These are phyloP conservation scores for Leishmania lainsoni DNA, from an alignment of 208 protist species.

Conservation along the genomic window DNA sequence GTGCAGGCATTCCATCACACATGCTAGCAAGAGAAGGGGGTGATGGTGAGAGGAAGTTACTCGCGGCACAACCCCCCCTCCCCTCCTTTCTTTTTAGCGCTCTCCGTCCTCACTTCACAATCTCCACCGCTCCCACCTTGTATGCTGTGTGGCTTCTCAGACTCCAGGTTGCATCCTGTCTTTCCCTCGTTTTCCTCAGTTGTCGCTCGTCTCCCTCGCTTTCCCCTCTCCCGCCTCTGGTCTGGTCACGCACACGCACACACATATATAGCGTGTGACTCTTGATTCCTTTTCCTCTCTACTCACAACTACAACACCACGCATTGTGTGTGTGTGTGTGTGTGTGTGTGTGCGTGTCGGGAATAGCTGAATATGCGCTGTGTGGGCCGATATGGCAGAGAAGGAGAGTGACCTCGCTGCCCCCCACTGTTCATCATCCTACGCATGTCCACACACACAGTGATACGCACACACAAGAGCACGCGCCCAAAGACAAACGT, in stretches of 20 bases:
- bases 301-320: background rate
- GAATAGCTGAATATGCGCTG: background rate
- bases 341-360: background rate
- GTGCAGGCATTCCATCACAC: background rate
- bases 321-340: background rate
- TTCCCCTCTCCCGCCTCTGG: background rate
- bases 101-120: background rate
- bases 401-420: background rate
- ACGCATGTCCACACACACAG: background rate
- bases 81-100: background rate
- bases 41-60: background rate
- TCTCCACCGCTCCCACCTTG: background rate
- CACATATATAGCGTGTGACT: background rate
- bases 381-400: background rate
- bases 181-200: background rate
- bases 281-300: background rate
- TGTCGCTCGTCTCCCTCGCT: background rate
- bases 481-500: background rate
- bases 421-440: background rate
- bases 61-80: background rate
- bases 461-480: background rate
- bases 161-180: background rate
- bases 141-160: background rate
- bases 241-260: background rate
- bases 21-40: background rate